A percentile compares a stretch with the other conserved stretches of the same genome.
Evolutionary conservation across 106 monocot species (phyloP).

Genomic region (Dendrobium huoshanense): DNA sequence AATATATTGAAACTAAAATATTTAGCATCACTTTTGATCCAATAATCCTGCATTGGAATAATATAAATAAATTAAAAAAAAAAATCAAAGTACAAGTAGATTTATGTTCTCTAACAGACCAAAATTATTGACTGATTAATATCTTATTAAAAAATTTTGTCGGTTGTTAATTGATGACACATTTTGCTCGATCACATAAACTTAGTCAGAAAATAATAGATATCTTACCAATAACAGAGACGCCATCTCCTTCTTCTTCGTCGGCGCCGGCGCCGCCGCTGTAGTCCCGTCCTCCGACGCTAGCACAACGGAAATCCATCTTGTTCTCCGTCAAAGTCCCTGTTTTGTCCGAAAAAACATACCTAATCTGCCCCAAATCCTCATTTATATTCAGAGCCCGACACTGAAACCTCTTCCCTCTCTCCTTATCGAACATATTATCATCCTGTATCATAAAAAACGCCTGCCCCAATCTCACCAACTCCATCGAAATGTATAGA

Average conservation of each 20-base stretch:
- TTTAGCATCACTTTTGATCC: too few species aligned
- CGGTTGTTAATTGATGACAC: too few species aligned
- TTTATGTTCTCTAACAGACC: too few species aligned
- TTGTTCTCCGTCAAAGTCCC: conserved; percentile 93
- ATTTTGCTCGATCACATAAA: too few species aligned
- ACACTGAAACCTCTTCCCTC: conserved; percentile 64
- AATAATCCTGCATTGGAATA: too few species aligned
- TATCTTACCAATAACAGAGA: conserved; percentile 18
- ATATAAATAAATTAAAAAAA: too few species aligned
- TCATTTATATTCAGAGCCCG: conserved; percentile 92
- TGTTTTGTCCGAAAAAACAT: conserved; percentile 91
- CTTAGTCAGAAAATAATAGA: too few species aligned
- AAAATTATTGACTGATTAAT: too few species aligned
- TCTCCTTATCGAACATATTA: conserved; percentile 40
- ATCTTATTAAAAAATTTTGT: too few species aligned
- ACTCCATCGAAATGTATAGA: conserved; percentile 85
- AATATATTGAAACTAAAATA: too few species aligned
- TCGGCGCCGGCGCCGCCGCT: conserved; percentile 3
- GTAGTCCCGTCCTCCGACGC: conserved; percentile 58
- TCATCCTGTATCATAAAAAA: conserved; percentile 76
- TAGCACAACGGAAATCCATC: conserved; percentile 83
- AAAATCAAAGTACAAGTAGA: too few species aligned
- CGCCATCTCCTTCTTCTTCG: background rate
- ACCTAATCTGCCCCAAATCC: conserved; percentile 93
- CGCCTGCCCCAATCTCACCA: conserved; percentile 76